Evolutionary conservation across 805 yeast species (phyloP).

Genomic region (Diddensiella caesifluorescens): DNA sequence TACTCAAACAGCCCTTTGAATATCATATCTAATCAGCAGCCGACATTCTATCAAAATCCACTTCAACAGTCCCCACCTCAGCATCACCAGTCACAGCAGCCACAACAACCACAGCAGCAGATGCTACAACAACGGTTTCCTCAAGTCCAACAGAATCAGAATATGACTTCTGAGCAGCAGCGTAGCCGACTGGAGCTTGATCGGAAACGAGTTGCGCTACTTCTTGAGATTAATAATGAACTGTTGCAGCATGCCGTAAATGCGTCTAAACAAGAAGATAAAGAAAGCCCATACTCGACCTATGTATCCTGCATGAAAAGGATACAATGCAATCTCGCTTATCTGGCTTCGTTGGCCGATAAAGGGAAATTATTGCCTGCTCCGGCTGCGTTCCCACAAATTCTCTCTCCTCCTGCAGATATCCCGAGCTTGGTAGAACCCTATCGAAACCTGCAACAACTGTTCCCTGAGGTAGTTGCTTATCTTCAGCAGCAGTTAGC

Average conservation of each 20-base stretch:
- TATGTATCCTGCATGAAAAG: slow-evolving; percentile 30
- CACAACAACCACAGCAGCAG: slow-evolving; percentile 9
- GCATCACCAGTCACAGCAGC: slow-evolving; percentile 1
- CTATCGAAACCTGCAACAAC: slow-evolving; percentile 29
- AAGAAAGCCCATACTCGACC: slow-evolving; percentile 18
- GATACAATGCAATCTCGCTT: slow-evolving; percentile 33
- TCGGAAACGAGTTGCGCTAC: slow-evolving; percentile 25
- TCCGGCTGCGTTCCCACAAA: slow-evolving; percentile 27
- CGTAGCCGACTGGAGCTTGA: slow-evolving; percentile 23
- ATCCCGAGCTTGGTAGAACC: slow-evolving; percentile 29
- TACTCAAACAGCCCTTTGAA: not conserved
- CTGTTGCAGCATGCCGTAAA: slow-evolving; percentile 24
- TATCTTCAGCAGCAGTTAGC: slow-evolving; percentile 22
- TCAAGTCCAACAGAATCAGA: not conserved
- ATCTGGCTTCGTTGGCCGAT: slow-evolving; percentile 31
- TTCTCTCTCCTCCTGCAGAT: slow-evolving; percentile 29
- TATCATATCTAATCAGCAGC: not conserved
- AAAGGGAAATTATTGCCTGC: slow-evolving; percentile 19
- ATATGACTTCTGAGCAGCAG: not conserved
- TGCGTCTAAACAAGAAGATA: slow-evolving; percentile 14
- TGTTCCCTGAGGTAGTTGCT: slow-evolving; percentile 28
- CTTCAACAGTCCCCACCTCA: slow-evolving; percentile 2
- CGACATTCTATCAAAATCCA: not conserved
- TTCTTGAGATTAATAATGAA: slow-evolving; percentile 31
- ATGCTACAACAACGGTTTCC: slow-evolving; percentile 2